Conservation (phyloP, 345 rosid genomes). For the Acer negundo region DNA sequence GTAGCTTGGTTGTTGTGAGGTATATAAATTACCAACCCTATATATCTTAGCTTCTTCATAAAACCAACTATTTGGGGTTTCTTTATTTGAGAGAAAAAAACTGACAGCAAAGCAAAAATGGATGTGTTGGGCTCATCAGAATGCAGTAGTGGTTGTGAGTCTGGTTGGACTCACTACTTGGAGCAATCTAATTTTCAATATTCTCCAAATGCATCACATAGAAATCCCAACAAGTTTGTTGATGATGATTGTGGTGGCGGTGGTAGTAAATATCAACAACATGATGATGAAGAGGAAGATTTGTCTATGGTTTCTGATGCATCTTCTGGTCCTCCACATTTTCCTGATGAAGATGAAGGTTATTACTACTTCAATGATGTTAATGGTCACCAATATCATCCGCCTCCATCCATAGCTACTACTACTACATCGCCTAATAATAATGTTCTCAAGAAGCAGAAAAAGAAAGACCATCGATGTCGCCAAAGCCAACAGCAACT, state of each 20-base stretch:
- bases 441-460: conserved; percentile 36
- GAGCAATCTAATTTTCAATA: conserved; percentile 57
- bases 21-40: neutral
- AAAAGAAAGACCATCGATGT: conserved; percentile 39
- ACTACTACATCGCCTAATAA: conserved; percentile 5
- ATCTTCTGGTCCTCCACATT: conserved; percentile 92
- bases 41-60: neutral
- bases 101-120: conserved; percentile 26
- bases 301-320: conserved; percentile 97
- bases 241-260: conserved; percentile 15
- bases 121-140: conserved; percentile 57
- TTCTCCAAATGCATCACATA: conserved; percentile 32
- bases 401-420: conserved; percentile 21
- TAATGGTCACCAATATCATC: conserved; percentile 15
- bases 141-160: conserved; percentile 84
- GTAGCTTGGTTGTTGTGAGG: neutral
- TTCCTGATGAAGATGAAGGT: conserved; percentile 43
- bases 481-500: neutral
- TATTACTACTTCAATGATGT: conserved; percentile 19
- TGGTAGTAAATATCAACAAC: too few species aligned
- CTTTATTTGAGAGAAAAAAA: neutral
- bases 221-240: conserved; percentile 24
- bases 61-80: neutral
- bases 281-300: conserved; percentile 62
- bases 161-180: conserved; percentile 97